A percentile compares a stretch with the other conserved stretches of the same genome.
Evolutionary conservation across 805 yeast genomes (phyloP).

Genomic region (Candida suzukii): DNA sequence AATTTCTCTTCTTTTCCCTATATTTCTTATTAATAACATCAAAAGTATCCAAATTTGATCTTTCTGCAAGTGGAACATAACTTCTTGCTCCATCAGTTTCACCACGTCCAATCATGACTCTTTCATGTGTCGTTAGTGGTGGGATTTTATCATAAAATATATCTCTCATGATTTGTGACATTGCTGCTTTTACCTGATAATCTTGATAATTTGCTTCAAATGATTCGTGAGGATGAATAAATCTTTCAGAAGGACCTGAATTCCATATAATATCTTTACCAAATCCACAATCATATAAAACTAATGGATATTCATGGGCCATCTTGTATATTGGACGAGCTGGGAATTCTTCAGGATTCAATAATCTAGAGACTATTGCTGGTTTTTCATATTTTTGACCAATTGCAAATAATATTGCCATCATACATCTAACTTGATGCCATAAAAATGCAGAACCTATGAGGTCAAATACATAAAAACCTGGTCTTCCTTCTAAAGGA

Average conservation of each 20-base stretch:
- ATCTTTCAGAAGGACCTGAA: constrained; percentile 22
- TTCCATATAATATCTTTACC: constrained; percentile 62
- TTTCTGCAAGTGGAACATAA: constrained; percentile 50
- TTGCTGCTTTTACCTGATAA: constrained; percentile 45
- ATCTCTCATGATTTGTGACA: constrained; percentile 43
- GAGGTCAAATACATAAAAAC: constrained; percentile 63
- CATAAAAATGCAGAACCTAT: constrained; percentile 88
- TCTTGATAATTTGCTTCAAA: constrained; percentile 49
- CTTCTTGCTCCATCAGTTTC: constrained; percentile 48
- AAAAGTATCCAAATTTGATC: constrained; percentile 58
- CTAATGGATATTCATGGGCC: constrained; percentile 86
- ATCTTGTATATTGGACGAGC: constrained; percentile 75
- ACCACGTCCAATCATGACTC: constrained; percentile 68
- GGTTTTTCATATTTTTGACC: constrained; percentile 75
- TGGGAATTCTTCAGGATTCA: constrained; percentile 51
- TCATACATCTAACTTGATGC: constrained; percentile 98
- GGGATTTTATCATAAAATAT: constrained; percentile 26
- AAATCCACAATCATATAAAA: constrained; percentile 78
- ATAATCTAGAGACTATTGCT: constrained; percentile 44
- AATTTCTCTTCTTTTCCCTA: constrained; percentile 32
- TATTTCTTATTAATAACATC: constrained; percentile 65
- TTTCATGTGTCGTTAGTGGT: constrained; percentile 4
- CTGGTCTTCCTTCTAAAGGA: constrained; percentile 16
- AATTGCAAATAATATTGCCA: constrained; percentile 70
- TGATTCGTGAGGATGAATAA: constrained; percentile 35